Evolutionary conservation across 345 rosid genomes (phyloP).

Genomic region (Linum usitatissimum): DNA sequence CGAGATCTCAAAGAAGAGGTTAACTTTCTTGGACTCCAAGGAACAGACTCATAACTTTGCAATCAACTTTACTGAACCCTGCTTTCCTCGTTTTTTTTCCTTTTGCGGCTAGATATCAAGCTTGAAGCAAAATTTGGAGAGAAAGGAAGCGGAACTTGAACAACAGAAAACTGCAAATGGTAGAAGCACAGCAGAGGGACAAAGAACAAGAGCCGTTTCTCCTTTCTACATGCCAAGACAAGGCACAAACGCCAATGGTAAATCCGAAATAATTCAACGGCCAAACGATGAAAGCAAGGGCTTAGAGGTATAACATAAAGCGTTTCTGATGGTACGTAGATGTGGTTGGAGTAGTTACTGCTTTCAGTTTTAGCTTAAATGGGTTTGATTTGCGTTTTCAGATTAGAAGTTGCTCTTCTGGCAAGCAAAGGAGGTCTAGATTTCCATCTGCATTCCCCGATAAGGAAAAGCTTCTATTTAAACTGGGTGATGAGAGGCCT

Average conservation of each 20-base stretch:
- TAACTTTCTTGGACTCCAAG: constrained; percentile 6
- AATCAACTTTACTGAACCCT: not conserved
- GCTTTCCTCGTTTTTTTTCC: not conserved
- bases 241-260: constrained; percentile 30
- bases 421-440: constrained; percentile 71
- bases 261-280: constrained; percentile 46
- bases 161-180: constrained; percentile 36
- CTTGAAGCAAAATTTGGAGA: constrained; percentile 67
- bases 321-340: not conserved
- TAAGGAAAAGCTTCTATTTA: constrained; percentile 46
- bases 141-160: constrained; percentile 78
- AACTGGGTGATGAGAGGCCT: constrained; percentile 37
- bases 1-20: constrained; percentile 94
- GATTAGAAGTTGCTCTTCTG: constrained; percentile 77
- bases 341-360: too few species aligned
- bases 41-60: constrained; percentile 1
- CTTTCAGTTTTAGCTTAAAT: not conserved
- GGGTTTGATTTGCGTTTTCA: constrained; percentile 23
- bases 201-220: constrained; percentile 70
- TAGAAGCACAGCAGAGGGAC: constrained; percentile 41
- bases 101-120: constrained; percentile 42
- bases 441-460: constrained; percentile 55
- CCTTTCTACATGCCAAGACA: constrained; percentile 61
- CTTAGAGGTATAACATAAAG: constrained; percentile 39
- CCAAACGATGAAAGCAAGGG: constrained; percentile 36